A percentile compares a stretch with the other conserved stretches of the same genome.
These are phyloP conservation scores for Macroventuria anomochaeta DNA, from an alignment of 2,329 filamentous ascomycete genomes.

Conservation along the genomic window DNA sequence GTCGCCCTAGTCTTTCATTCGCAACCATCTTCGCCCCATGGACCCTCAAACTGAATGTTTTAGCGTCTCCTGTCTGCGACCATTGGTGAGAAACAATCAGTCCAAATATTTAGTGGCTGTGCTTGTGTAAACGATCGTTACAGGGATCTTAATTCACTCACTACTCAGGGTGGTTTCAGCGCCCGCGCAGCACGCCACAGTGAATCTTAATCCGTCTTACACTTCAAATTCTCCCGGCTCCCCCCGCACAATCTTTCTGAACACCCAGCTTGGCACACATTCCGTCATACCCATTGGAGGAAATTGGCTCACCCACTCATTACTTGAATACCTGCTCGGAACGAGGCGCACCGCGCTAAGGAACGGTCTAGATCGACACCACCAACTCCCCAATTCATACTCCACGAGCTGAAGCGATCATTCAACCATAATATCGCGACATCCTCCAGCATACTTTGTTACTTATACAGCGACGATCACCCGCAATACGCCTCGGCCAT, in stretches of 20 bases:
- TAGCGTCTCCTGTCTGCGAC: not conserved
- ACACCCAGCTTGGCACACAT: not conserved
- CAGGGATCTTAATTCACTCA: constrained; percentile 13
- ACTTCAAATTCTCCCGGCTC: not conserved
- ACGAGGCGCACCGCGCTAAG: constrained; percentile 11
- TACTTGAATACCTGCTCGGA: constrained; percentile 1
- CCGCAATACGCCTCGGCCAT: not conserved
- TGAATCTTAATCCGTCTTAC: not conserved
- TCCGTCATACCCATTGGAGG: not conserved
- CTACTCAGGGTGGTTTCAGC: not conserved
- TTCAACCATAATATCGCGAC: not conserved
- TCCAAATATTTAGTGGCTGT: constrained; percentile 1
- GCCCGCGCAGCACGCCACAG: not conserved
- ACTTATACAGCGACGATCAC: not conserved
- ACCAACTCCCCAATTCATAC: not conserved
- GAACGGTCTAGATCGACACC: constrained; percentile 15
- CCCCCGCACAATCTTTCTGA: not conserved
- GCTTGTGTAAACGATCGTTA: constrained; percentile 13
- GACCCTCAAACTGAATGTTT: not conserved
- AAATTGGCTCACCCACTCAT: not conserved
- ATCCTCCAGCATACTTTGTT: not conserved
- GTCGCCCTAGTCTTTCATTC: constrained; percentile 2
- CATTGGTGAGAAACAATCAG: not conserved
- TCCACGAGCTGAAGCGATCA: constrained; percentile 2
- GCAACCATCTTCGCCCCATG: not conserved